Base-by-base conservation (phyloP, 163 green algal species). In the Trebouxiophyceae sp. region DNA sequence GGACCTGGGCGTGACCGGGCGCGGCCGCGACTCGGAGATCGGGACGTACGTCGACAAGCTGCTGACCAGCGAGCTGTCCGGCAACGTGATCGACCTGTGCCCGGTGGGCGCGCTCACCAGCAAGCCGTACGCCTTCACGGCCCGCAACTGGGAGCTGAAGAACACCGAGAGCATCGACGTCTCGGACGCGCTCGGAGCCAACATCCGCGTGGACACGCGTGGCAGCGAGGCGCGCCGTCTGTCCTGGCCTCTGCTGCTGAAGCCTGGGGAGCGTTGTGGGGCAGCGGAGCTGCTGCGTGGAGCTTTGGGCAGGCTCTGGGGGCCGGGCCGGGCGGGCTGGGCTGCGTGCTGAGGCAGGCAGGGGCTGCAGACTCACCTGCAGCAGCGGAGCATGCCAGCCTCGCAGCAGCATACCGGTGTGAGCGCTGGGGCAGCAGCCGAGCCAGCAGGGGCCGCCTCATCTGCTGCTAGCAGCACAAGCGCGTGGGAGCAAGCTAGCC, bases 1-100 rank as follows among this genome's bases (percentile, higher is more conserved):
- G 59, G 94, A 99, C 60, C 78, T 99, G 66, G 94, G 94, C 24
- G 80, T 97, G 32, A 97, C 89, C 0, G 94, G 93, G 1, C 84
- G 94, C n/a, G 94, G 94, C 19, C 72, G 82, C 16, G 89, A 90
- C 59, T 83, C 81, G 39, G 92, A 99, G 78, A 93, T 99, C 55
- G 93, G 95, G 62, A 99, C 94, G 1, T 99, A 98, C 66, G 89
- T 99, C 26, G 87, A 96, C 59, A 94, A 93, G 74, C 77, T 95
- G 31, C 80, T 99, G 70, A 78, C 67, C 28, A 89, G 71, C 60
- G 94, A 99, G 84, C 80, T 99, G 45, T 91, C 77, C 55, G 89
- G 91, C 73, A 99, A 99, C 71, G 92, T 98, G 6, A 95, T 99
- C 55, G 94, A 99, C 75, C 80, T 99, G 57, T 99, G 94, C 83